Conservation (phyloP, 805 yeast species). For the Wickerhamomyces canadensis region DNA sequence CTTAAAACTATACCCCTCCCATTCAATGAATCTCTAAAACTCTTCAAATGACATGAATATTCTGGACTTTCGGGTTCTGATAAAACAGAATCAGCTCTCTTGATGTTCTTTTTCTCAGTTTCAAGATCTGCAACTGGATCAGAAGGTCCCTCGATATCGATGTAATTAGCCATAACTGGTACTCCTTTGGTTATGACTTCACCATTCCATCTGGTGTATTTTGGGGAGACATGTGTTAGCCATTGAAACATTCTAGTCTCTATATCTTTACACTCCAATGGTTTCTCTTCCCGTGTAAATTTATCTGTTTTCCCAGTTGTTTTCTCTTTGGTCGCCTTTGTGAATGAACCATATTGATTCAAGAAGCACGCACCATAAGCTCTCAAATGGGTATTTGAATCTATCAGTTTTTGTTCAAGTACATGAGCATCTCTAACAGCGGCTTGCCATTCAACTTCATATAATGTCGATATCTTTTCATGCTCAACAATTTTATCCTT, state of each 20-base stretch:
- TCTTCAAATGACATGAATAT: slow-evolving; percentile 29
- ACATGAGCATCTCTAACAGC: slow-evolving; percentile 12
- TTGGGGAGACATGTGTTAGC: slow-evolving; percentile 27
- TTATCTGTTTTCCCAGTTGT: too few species aligned
- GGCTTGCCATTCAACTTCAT: slow-evolving; percentile 14
- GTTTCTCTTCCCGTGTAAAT: too few species aligned
- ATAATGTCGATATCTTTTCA: slow-evolving; percentile 8
- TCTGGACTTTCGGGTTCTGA: slow-evolving; percentile 2
- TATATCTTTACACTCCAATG: slow-evolving; percentile 18
- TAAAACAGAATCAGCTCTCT: too few species aligned
- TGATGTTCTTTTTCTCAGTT: too few species aligned
- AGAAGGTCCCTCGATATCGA: too few species aligned
- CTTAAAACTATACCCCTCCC: slow-evolving; percentile 55
- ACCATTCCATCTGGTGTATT: slow-evolving; percentile 33
- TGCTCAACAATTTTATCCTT: slow-evolving; percentile 13
- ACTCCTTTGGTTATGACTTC: slow-evolving; percentile 21
- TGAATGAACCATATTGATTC: slow-evolving; percentile 15
- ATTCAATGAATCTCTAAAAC: slow-evolving; percentile 21
- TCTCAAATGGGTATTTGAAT: slow-evolving; percentile 23
- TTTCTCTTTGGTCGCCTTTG: too few species aligned
- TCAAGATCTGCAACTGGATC: too few species aligned
- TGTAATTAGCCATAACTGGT: too few species aligned
- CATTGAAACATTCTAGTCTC: slow-evolving; percentile 34
- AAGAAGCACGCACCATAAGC: slow-evolving; percentile 25
- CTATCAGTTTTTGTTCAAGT: slow-evolving; percentile 20